These are phyloP conservation scores for Pharus latifolius DNA, from an alignment of 176 grass and related monocot species.

Conservation along the genomic window DNA sequence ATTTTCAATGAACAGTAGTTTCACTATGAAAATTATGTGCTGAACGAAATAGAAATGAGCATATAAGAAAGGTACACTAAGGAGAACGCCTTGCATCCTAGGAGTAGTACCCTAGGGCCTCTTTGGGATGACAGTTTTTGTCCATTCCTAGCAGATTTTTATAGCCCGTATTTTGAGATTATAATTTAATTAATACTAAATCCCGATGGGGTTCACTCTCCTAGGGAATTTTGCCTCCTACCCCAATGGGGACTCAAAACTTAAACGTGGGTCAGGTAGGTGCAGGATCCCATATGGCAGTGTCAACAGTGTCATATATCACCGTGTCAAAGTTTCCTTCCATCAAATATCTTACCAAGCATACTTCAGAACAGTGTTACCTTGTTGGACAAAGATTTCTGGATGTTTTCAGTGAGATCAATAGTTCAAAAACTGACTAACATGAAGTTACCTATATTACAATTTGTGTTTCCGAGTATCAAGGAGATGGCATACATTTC, in stretches of 20 bases:
- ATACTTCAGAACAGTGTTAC: not conserved
- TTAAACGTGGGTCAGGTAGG: no score
- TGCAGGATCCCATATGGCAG: not conserved
- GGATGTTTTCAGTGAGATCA: not conserved
- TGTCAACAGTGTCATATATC: not conserved
- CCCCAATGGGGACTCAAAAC: no score
- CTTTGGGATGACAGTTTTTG: no score
- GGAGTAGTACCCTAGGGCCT: no score
- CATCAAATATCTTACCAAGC: no score
- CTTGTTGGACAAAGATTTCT: not conserved
- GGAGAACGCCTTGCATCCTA: no score
- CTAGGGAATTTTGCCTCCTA: no score
- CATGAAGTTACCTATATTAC: constrained; percentile 3
- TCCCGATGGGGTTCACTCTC: no score
- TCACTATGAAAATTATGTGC: not conserved
- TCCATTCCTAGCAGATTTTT: no score
- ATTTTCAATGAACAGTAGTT: not conserved
- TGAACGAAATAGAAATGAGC: not conserved
- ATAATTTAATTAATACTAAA: no score
- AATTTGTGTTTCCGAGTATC: not conserved
- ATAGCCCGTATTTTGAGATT: no score
- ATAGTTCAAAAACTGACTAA: constrained; percentile 2
- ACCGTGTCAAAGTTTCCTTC: not conserved
- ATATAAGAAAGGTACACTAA: not conserved
- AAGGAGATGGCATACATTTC: not conserved